phyloP scores from a whole-genome alignment of 2,329 filamentous ascomycete genomes.

The Ceratocystis diversiconidia region DNA sequence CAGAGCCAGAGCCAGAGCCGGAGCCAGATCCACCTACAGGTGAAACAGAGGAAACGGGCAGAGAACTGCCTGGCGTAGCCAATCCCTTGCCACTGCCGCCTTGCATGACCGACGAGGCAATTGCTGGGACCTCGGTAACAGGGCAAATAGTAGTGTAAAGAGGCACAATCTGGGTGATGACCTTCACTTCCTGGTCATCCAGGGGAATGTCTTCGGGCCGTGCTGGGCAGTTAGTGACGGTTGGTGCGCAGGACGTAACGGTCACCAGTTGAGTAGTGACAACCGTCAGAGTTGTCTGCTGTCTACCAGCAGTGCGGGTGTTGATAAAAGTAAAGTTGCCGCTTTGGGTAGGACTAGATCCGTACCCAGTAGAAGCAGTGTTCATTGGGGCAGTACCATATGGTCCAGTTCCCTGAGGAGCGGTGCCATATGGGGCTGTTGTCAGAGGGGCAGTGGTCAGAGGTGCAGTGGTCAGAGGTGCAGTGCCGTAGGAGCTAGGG shows the following conservation, averaged over 20 bases:
- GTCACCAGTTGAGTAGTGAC: slow-evolving; percentile 41
- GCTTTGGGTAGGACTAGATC: slow-evolving; percentile 22
- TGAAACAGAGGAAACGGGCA: slow-evolving; percentile 12
- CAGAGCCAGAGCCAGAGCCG: neutral
- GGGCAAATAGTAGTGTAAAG: slow-evolving; percentile 34
- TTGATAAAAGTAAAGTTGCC: slow-evolving; percentile 19
- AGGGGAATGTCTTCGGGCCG: slow-evolving; percentile 25
- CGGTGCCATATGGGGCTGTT: neutral
- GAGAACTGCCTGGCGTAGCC: neutral
- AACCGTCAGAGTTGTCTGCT: slow-evolving; percentile 33
- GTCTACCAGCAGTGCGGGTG: slow-evolving; percentile 18
- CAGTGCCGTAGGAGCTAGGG: slow-evolving; percentile 23
- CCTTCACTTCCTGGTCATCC: slow-evolving; percentile 24
- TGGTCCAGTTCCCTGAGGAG: neutral
- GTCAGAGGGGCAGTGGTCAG: neutral
- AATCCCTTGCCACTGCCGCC: slow-evolving; percentile 19
- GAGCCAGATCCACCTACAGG: neutral
- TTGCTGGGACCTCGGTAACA: slow-evolving; percentile 28
- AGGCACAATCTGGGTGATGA: slow-evolving; percentile 29
- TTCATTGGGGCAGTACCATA: slow-evolving; percentile 22
- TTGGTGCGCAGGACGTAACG: slow-evolving; percentile 43
- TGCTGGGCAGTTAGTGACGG: slow-evolving; percentile 42
- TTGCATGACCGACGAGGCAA: slow-evolving; percentile 30
- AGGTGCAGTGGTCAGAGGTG: neutral
- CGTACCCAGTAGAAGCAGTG: slow-evolving; percentile 2